Evolutionary conservation across 2,329 filamentous ascomycete species (phyloP).

Genomic region (Atkinsonella hypoxylon): DNA sequence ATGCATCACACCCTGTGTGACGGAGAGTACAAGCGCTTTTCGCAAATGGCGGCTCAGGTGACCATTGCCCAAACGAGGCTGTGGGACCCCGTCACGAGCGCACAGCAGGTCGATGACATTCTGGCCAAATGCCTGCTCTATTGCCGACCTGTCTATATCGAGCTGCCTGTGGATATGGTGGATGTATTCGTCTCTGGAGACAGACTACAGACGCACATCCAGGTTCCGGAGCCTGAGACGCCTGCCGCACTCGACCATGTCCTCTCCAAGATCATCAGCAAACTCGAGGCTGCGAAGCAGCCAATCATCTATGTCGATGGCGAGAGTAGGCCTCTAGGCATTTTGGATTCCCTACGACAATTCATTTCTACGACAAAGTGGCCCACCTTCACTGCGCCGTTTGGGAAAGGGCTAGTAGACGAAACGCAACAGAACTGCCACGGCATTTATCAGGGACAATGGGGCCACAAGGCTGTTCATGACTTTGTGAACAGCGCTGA

Average conservation of each 20-base stretch:
- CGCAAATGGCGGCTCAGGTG: slow-evolving; percentile 35
- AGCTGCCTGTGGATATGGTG: slow-evolving; percentile 42
- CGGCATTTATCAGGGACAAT: slow-evolving; percentile 34
- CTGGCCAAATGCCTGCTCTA: slow-evolving; percentile 32
- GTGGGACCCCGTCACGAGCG: slow-evolving; percentile 29
- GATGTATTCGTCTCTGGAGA: slow-evolving; percentile 19
- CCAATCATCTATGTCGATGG: slow-evolving; percentile 42
- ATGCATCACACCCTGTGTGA: slow-evolving; percentile 46
- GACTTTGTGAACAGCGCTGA: slow-evolving; percentile 29
- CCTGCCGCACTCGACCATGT: slow-evolving; percentile 14
- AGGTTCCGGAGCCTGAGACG: slow-evolving; percentile 6
- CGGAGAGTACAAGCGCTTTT: slow-evolving; percentile 38
- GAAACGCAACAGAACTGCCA: slow-evolving; percentile 34
- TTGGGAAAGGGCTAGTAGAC: slow-evolving; percentile 38
- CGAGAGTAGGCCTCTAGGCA: slow-evolving; percentile 29
- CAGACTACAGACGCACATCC: slow-evolving; percentile 13
- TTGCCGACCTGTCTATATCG: slow-evolving; percentile 44
- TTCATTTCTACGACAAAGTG: slow-evolving; percentile 30
- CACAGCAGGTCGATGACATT: slow-evolving; percentile 28
- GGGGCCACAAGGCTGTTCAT: slow-evolving; percentile 21
- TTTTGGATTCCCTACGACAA: slow-evolving; percentile 27
- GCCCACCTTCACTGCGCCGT: slow-evolving; percentile 34
- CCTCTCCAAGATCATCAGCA: slow-evolving; percentile 24
- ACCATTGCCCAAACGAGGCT: slow-evolving; percentile 35
- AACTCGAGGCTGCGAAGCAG: slow-evolving; percentile 31